Evolutionary conservation across 768 basidiomycete genomes (phyloP).

Genomic region (Pleurotus sapidus): DNA sequence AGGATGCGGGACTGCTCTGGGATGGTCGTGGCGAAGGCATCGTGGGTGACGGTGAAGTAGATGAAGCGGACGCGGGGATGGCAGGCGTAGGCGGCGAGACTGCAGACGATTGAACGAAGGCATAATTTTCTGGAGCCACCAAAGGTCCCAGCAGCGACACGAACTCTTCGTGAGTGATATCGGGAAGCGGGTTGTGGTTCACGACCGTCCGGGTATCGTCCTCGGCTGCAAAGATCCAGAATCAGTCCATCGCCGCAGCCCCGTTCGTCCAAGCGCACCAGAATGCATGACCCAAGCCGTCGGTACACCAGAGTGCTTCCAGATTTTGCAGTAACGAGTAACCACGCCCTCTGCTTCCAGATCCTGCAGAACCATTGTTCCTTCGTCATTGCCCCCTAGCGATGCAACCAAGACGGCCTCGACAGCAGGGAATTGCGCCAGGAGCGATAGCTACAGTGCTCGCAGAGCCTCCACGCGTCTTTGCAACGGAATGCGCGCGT

Average conservation of each 20-base stretch:
- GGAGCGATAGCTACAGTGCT: slow-evolving; percentile 64
- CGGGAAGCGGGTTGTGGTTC: slow-evolving; percentile 86
- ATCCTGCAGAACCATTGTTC: slow-evolving; percentile 39
- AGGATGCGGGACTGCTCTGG: slow-evolving; percentile 24
- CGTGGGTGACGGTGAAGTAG: slow-evolving; percentile 31
- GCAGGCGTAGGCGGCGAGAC: slow-evolving; percentile 23
- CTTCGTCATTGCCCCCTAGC: slow-evolving; percentile 71
- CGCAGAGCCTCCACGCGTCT: slow-evolving; percentile 70
- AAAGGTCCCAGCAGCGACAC: slow-evolving; percentile 77
- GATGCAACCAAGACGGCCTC: slow-evolving; percentile 74
- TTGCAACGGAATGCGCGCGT: slow-evolving; percentile 71
- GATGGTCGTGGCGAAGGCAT: slow-evolving; percentile 25
- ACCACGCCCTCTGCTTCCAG: slow-evolving; percentile 13
- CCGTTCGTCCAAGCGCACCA: slow-evolving; percentile 35
- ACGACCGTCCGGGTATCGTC: slow-evolving; percentile 65
- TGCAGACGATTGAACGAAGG: slow-evolving; percentile 26
- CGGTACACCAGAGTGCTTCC: slow-evolving; percentile 71
- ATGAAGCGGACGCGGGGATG: slow-evolving; percentile 29
- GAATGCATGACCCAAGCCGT: slow-evolving; percentile 81
- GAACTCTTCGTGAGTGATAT: slow-evolving; percentile 86
- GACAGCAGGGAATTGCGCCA: slow-evolving; percentile 67
- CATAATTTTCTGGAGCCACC: slow-evolving; percentile 78
- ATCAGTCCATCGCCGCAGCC: neutral
- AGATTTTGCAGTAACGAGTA: slow-evolving; percentile 44
- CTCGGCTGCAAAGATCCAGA: slow-evolving; percentile 36